Conservation (phyloP, 2,329 filamentous ascomycete species). For the Chaetomium strumarium region DNA sequence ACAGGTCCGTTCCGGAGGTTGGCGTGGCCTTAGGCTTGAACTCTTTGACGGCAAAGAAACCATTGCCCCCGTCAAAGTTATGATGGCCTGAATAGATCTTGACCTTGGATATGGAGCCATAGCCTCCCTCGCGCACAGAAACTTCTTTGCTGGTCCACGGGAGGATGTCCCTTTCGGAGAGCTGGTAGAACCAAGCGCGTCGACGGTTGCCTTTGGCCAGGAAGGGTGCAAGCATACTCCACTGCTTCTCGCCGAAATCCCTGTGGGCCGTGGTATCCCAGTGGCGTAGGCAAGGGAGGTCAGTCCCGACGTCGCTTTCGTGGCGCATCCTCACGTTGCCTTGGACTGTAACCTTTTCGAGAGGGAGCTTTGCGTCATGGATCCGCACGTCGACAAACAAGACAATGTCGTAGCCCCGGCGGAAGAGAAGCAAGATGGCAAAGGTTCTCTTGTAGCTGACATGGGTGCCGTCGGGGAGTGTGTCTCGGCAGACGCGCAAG, state of each 20-base stretch:
- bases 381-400: no score
- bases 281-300: not conserved
- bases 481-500: no score
- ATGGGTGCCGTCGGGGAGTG: no score
- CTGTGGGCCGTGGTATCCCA: not conserved
- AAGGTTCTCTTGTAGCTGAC: no score
- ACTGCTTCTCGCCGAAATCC: slow-evolving; percentile 6
- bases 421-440: no score
- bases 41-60: slow-evolving; percentile 11
- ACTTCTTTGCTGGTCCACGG: slow-evolving; percentile 6
- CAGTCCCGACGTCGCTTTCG: not conserved
- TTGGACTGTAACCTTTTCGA: not conserved
- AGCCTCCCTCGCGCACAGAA: not conserved
- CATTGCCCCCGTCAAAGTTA: slow-evolving; percentile 7
- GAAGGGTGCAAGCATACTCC: slow-evolving; percentile 7
- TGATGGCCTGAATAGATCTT: slow-evolving; percentile 8
- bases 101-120: slow-evolving; percentile 8
- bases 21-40: not conserved
- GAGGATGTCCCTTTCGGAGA: slow-evolving; percentile 7
- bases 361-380: slow-evolving; percentile 8
- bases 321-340: not conserved
- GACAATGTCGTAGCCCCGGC: no score
- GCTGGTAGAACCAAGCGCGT: slow-evolving; percentile 4
- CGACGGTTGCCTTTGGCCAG: not conserved
- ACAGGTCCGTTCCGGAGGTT: no score